A percentile compares a stretch with the other conserved stretches of the same genome.
Conservation (phyloP, 805 yeast genomes). For the Kodamaea kaohsiungensis region DNA sequence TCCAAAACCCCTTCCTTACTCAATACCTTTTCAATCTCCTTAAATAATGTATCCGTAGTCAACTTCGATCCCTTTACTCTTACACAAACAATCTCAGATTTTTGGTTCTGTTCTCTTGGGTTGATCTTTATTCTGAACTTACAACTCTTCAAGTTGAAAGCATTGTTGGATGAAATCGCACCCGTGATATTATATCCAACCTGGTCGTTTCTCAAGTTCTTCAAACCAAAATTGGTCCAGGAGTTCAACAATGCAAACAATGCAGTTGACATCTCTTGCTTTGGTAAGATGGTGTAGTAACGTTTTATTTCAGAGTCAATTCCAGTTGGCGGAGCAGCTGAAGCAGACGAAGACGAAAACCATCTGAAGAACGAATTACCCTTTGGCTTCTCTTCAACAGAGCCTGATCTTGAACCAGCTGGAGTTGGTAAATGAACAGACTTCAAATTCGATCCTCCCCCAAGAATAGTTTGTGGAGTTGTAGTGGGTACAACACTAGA, state of each 20-base stretch:
- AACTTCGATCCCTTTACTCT: slow-evolving; percentile 66
- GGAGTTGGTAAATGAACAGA: slow-evolving; percentile 33
- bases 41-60: slow-evolving; percentile 58
- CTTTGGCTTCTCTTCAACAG: slow-evolving; percentile 28
- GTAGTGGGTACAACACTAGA: not conserved
- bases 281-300: slow-evolving; percentile 42
- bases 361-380: slow-evolving; percentile 38
- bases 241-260: slow-evolving; percentile 59
- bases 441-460: slow-evolving; percentile 8
- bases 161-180: slow-evolving; percentile 58
- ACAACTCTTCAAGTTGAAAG: slow-evolving; percentile 63
- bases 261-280: slow-evolving; percentile 63
- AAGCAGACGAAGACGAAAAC: slow-evolving; percentile 37
- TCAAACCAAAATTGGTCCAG: slow-evolving; percentile 73
- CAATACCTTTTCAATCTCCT: slow-evolving; percentile 65
- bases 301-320: slow-evolving; percentile 31
- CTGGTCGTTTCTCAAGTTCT: slow-evolving; percentile 50
- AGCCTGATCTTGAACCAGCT: slow-evolving; percentile 29
- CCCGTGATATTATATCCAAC: slow-evolving; percentile 54
- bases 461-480: not conserved
- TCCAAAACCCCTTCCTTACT: slow-evolving; percentile 63
- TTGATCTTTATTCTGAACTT: slow-evolving; percentile 57
- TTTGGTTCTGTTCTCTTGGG: slow-evolving; percentile 39
- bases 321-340: slow-evolving; percentile 14
- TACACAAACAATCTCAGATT: slow-evolving; percentile 58